A percentile compares a stretch with the other conserved stretches of the same genome.
These are phyloP conservation scores for Talaromyces sp. DNA, from an alignment of 2,329 filamentous ascomycete genomes.

Conservation along the genomic window DNA sequence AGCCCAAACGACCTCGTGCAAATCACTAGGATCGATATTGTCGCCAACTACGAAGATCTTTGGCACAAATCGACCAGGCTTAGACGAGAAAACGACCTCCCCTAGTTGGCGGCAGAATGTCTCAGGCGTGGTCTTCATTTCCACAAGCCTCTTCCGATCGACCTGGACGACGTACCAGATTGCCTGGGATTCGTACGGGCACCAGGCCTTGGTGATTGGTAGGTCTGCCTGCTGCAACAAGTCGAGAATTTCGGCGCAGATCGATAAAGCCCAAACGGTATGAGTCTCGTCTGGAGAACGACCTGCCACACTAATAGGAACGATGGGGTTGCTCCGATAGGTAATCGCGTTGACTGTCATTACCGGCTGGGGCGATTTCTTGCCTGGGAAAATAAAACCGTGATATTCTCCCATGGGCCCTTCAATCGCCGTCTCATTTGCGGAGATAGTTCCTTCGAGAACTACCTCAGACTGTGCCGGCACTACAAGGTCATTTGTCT, in stretches of 20 bases:
- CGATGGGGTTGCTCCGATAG: slow-evolving; percentile 15
- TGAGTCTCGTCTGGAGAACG: slow-evolving; percentile 17
- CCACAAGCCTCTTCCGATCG: slow-evolving; percentile 13
- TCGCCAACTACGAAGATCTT: slow-evolving; percentile 19
- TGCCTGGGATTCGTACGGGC: slow-evolving; percentile 17
- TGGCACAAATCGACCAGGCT: slow-evolving; percentile 19
- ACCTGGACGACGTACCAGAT: slow-evolving; percentile 17
- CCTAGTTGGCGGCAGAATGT: slow-evolving; percentile 15
- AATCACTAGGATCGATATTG: slow-evolving; percentile 17
- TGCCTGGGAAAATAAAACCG: slow-evolving; percentile 15
- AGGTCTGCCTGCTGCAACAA: slow-evolving; percentile 16
- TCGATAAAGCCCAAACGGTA: slow-evolving; percentile 17
- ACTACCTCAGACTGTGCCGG: slow-evolving; percentile 19
- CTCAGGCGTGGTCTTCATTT: slow-evolving; percentile 13
- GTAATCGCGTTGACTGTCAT: slow-evolving; percentile 19
- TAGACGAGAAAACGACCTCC: slow-evolving; percentile 17
- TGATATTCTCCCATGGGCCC: slow-evolving; percentile 21
- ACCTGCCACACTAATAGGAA: slow-evolving; percentile 17
- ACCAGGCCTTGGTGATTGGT: slow-evolving; percentile 16
- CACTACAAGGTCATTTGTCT: slow-evolving; percentile 18
- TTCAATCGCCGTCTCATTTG: slow-evolving; percentile 15
- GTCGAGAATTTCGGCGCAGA: slow-evolving; percentile 16
- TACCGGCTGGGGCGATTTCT: slow-evolving; percentile 12
- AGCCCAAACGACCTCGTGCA: slow-evolving; percentile 17
- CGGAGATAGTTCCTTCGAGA: slow-evolving; percentile 17